Conservation (phyloP, 257 asterid species). For the Cruciata laevipes region DNA sequence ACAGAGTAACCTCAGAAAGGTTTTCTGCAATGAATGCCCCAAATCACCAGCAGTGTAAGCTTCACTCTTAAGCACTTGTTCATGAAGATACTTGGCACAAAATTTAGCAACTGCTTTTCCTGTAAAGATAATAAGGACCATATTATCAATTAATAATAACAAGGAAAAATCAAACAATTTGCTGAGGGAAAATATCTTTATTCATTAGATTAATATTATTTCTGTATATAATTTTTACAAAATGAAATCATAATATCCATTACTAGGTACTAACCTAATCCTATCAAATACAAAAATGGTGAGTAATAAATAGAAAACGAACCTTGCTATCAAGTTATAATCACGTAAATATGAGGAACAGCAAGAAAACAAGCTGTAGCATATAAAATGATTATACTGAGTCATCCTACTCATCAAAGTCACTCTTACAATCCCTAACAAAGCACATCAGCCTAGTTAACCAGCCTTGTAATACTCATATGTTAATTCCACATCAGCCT, state of each 20-base stretch:
- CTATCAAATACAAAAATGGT: neutral
- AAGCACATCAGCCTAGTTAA: neutral
- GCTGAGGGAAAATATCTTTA: neutral
- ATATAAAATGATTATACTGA: neutral
- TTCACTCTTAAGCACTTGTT: conserved; percentile 66
- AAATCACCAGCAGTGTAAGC: conserved; percentile 70
- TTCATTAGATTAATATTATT: neutral
- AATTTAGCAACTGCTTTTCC: conserved; percentile 84
- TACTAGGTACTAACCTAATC: neutral
- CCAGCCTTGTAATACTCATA: neutral
- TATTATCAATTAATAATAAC: neutral
- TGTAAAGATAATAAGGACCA: conserved; percentile 21
- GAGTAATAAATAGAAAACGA: neutral
- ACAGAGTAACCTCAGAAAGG: conserved; percentile 73
- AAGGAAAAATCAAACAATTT: neutral
- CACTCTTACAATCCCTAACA: no score
- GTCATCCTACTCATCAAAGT: neutral
- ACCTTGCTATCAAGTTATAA: neutral
- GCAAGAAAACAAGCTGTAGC: neutral
- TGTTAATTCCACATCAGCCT: neutral
- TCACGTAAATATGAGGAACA: neutral
- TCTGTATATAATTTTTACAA: neutral
- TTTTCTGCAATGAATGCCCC: conserved; percentile 45
- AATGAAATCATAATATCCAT: conserved; percentile 2
- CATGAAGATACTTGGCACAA: conserved; percentile 93